Percentiles rank a stretch among this genome's conserved stretches.
Conservation (phyloP, 495 filamentous ascomycete genomes). For the Hyaloscypha hepaticicola region DNA sequence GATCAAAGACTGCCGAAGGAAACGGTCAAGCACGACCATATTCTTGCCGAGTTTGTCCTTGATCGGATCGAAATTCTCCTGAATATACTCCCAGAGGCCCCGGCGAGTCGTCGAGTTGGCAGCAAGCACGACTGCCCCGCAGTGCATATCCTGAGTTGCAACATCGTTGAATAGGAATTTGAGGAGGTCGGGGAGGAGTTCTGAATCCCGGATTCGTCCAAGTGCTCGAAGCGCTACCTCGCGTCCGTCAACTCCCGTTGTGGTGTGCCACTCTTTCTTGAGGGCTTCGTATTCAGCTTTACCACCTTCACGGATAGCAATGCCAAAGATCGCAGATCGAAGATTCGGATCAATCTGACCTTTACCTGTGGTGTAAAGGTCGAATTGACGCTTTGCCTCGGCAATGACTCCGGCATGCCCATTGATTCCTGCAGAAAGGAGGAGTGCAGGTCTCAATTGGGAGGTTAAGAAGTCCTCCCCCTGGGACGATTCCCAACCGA, state of each 20-base stretch:
- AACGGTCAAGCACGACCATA: constrained; percentile 83
- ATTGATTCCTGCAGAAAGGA: constrained; percentile 68
- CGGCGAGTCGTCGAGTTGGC: constrained; percentile 67
- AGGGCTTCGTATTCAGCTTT: constrained; percentile 63
- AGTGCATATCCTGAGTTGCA: constrained; percentile 81
- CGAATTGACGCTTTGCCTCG: constrained; percentile 74
- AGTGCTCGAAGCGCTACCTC: constrained; percentile 78
- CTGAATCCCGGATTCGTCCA: constrained; percentile 62
- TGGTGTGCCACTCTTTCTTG: constrained; percentile 77
- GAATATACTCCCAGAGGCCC: constrained; percentile 80
- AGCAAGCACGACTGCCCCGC: constrained; percentile 67
- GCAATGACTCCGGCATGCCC: constrained; percentile 69
- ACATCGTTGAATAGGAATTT: constrained; percentile 79
- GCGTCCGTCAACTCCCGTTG: constrained; percentile 83
- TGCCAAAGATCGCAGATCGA: constrained; percentile 74
- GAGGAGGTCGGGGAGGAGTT: constrained; percentile 66
- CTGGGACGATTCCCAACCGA: constrained; percentile 78
- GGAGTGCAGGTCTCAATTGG: constrained; percentile 77
- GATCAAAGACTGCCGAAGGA: constrained; percentile 71
- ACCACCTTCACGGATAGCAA: constrained; percentile 68
- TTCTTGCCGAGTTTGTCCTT: constrained; percentile 69
- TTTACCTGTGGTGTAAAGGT: constrained; percentile 64
- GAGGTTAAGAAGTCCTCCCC: constrained; percentile 79
- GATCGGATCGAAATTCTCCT: constrained; percentile 72
- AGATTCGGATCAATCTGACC: constrained; percentile 70